These are phyloP conservation scores for Euphorbia neoarborescens DNA, from an alignment of 441 rosid genomes.

Conservation along the genomic window DNA sequence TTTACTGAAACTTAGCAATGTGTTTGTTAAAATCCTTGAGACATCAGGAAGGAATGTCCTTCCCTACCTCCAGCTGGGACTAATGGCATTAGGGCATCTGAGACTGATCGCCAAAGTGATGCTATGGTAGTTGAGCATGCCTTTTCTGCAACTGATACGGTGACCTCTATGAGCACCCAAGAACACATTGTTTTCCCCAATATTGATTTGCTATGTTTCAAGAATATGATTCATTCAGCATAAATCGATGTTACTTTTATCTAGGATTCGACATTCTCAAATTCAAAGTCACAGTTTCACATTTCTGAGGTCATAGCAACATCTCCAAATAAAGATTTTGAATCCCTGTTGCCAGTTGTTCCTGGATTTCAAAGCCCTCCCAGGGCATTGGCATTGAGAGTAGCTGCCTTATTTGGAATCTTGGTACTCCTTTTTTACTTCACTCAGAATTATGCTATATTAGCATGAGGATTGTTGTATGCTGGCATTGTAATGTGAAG, in stretches of 20 bases:
- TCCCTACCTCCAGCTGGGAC: constrained; percentile 35
- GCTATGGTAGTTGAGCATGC: constrained; percentile 89
- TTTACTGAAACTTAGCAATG: constrained; percentile 14
- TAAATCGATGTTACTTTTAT: constrained; percentile 23
- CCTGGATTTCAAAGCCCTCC: constrained; percentile 61
- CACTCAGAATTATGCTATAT: background rate
- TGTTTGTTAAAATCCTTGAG: constrained; percentile 21
- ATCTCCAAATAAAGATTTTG: constrained; percentile 44
- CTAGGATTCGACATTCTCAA: constrained; percentile 51
- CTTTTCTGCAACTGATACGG: constrained; percentile 66
- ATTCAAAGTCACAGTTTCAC: constrained; percentile 53
- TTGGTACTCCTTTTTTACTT: constrained; percentile 40
- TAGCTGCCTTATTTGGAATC: constrained; percentile 73
- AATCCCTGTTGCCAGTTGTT: constrained; percentile 46
- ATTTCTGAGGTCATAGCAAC: constrained; percentile 54
- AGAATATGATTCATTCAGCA: constrained; percentile 8
- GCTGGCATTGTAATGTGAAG: background rate
- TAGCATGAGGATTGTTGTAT: background rate
- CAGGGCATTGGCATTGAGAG: constrained; percentile 69
- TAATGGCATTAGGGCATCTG: constrained; percentile 35
- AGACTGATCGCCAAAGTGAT: constrained; percentile 68
- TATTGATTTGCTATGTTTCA: background rate
- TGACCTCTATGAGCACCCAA: constrained; percentile 16
- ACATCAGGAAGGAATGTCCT: constrained; percentile 57
- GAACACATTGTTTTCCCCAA: constrained; percentile 3